Evolutionary conservation across 1,139 yeast species (phyloP).

Genomic region (Debaryomyces sp.): DNA sequence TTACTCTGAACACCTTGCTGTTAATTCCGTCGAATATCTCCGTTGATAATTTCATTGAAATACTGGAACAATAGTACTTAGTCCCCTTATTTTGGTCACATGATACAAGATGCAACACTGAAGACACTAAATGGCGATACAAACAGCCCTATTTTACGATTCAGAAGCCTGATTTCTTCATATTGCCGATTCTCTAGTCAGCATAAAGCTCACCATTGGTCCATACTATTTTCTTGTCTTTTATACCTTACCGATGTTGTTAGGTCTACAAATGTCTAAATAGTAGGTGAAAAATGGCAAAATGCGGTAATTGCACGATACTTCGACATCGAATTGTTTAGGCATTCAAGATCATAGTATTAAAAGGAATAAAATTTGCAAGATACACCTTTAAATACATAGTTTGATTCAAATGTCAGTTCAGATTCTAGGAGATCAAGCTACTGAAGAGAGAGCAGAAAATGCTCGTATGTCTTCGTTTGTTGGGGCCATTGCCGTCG

Average conservation of each 20-base stretch:
- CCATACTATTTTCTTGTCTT: not conserved
- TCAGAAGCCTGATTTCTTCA: not conserved
- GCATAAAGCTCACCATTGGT: not conserved
- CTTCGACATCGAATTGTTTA: slow-evolving; percentile 9
- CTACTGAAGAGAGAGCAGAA: slow-evolving; percentile 96
- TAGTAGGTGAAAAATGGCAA: slow-evolving; percentile 2
- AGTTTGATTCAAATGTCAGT: slow-evolving; percentile 55
- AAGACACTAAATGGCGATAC: not conserved
- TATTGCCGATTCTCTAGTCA: not conserved
- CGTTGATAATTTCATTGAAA: not conserved
- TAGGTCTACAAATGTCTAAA: not conserved
- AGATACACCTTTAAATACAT: not conserved
- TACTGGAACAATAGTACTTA: not conserved
- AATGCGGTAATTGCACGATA: slow-evolving; percentile 5
- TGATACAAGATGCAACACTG: not conserved
- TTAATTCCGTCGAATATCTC: not conserved
- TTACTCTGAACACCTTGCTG: too few relatives aligned
- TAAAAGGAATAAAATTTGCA: not conserved
- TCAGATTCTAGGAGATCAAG: slow-evolving; percentile 96
- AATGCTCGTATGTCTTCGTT: slow-evolving; percentile 96
- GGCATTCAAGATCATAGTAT: slow-evolving; percentile 2
- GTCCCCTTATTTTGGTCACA: not conserved
- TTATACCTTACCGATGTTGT: not conserved
- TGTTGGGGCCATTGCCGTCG: slow-evolving; percentile 98
- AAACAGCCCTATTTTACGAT: not conserved